Evolutionary conservation across 768 basidiomycete genomes (phyloP), one percentile per base, ranked within the genome.

Genomic region (Tricholoma sp.): DNA sequence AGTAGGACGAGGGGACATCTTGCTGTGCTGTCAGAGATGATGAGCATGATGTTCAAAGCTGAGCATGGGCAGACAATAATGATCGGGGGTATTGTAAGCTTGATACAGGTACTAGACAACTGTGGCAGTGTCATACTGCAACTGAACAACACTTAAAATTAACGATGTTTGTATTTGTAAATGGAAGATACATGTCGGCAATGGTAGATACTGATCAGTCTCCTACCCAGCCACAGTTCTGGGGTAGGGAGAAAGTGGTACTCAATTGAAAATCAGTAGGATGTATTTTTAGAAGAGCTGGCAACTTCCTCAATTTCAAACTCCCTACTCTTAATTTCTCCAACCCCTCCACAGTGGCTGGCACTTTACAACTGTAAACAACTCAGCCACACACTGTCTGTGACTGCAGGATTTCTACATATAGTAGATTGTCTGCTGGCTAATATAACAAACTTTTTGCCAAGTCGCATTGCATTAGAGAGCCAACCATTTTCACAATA

Each of bases 321-420:
- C 49, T 29, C 49, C 49, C 5, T 5, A 50, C 24, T 34, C 49
- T 29, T 27, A 50, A 7, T 50, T 50, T 50, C 31, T 50, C 49
- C 49, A 50, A 50, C 49, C 49, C 31, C 49, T 50, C 8, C 49
- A 50, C 49, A 34, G 31, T 22, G 27, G 49, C 49, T 50, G 49
- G 24, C 49, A 18, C 21, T 50, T 50, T 50, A 31, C 49, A 50
- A 50, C 49, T 50, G 49, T 50, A 50, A 50, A 50, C 49, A 50
- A 50, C 27, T 50, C 49, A 50, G 49, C 49, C 49, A 50, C 49
- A 43, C 11, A 11, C 41, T 21, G 41, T 43, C 41, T 18, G 11
- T 43, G 53, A 18, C 35, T 16, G 22, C 52, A 39, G n/a, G 18
- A 22, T 37, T 24, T 53, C 37, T 24, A 5, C 41, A 43, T 12